Evolutionary conservation across 139 green algal species (phyloP), one percentile per base, ranked within the genome.

Genomic region (Chlorella vulgaris): DNA sequence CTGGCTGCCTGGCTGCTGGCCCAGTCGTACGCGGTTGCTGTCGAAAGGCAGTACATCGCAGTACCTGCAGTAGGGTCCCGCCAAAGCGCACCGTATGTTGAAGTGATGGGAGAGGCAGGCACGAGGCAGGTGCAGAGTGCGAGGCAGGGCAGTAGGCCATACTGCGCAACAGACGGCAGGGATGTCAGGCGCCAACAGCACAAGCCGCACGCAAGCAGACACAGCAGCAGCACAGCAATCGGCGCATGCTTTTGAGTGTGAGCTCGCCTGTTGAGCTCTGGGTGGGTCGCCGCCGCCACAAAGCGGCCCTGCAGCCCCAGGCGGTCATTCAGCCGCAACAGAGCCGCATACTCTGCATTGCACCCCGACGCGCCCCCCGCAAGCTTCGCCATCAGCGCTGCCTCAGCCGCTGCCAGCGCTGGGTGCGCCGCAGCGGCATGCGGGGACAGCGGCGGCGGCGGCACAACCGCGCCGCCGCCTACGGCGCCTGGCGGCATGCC

Each of bases 21-120:
- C 42, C 65, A 92, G 67, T 7, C 35, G 55, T 2, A 92, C 77
- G 2, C 80, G 69, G 62, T 70, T 86, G 43, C 79, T 26, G 62
- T 91, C 81, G 58, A 83, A 92, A 0, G 89, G 87, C 47, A 92
- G 67, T 7, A 92, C 88, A 50, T 91, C 81, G 33, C n/a, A 70
- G 76, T 91, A 92, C 28, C 89, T 83, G 77, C 65, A 36, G 28
- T 2, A 43, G n/a, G n/a, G n/a, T n/a, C n/a, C n/a, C n/a, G n/a
- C 61, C 7, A 7, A 22, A 43, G 29, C 18, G 47, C 62, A 69
- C 2, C 62, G 33, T 18, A 7, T 69, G 62, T 33, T 36, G 60
- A 35, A 24, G n/a, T 7, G 60, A 29, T 8, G n/a, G 60, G 19
- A 67, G 18, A 67, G 28, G 24, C 7, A 70, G 63, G 8, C 8